Evolutionary conservation across 1,139 yeast genomes (phyloP), one percentile per base, ranked within the genome.

Genomic region (Lodderomyces beijingensis): DNA sequence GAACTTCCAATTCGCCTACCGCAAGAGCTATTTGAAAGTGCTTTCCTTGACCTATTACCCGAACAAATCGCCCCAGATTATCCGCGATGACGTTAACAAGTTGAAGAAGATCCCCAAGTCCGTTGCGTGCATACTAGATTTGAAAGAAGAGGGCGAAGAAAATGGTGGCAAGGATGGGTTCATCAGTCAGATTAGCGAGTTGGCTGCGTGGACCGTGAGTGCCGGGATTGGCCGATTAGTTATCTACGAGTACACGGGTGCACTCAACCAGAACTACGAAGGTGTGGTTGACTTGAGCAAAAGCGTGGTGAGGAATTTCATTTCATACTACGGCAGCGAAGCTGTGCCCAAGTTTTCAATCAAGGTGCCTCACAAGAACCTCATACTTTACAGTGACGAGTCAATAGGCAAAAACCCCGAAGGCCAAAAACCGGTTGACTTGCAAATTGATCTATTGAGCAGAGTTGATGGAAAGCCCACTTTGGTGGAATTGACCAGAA

Each of bases 121-220:
- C 35, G 49, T 91, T 16, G 82, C 94, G 8, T 77, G 85, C 20
- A 77, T 91, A 12, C 59, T 91, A 39, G 79, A 76, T 44, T 70
- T 80, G 50, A 77, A 77, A 47, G 75, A 81, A 28, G 88, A 78
- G 34, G 84, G 80, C 40, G 91, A 81, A 45, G 93, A 84, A 50
- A 88, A 85, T 39, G 96, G 95, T 16, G 96, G 96, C 2, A 58
- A 83, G 28, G 89, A 83, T 40, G 95, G 95, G 0, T 65, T 93
- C 29, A 65, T 89, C 48, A 77, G 74, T 45, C 86, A 86, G 47
- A 71, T 82, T 14, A 74, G 91, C 35, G 95, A 88, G 50, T 50
- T 89, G 29, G 70, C 79, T 0, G 81, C 94, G 3, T 91, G 99
- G 99, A 72, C 88, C 28, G 58, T 87, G 15, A 85, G 95, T 28